Base-by-base conservation (phyloP, 2,329 filamentous ascomycete species). In the Neurospora sp. region DNA sequence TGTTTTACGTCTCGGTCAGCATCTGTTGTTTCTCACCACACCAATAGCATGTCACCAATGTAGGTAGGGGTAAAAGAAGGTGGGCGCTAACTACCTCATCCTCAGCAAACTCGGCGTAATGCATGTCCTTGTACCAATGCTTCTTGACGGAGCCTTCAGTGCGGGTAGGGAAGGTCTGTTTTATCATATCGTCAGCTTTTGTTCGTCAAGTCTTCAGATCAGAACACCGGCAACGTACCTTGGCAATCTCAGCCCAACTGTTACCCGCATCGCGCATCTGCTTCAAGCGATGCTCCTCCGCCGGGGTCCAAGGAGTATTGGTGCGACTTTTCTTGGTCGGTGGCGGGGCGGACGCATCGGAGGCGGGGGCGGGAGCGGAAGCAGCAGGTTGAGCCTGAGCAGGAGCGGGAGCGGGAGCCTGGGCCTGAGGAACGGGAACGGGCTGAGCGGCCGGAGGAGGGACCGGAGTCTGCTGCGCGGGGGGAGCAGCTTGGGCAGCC, bases 71-170 rank as follows among this genome's bases (percentile, higher is more conserved):
- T 38, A 69, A 70, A 38, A 66, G 46, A 40, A 69, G 42, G 68
- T 68, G 67, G 62, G 70, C 67, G 74, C 74, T 75, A 81, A 83
- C 79, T 86, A 96, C 93, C 89, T 97, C 96, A 78, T 98, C 93
- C 84, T 97, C 95, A 67, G 93, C 94, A 80, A 99, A 98, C 79
- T 98, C 96, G 74, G 96, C 96, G 80, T 98, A 98, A 79, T 99
- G 96, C 96, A 99, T 99, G 77, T 99, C 96, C 92, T 98, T 98
- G 82, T 99, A 98, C 95, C 96, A 99, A 80, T 99, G 96, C 82
- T 98, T 99, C 86, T 98, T 99, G 28, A 99, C 96, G 77, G 94
- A 97, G 8, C 96, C 96, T 82, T 99, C 96, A 58, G 96, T 99
- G 77, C 96, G 87, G 33, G 89, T 90, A 11, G 96, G 95, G 79